Base-by-base conservation (phyloP, 129 eudicot species). In the Cynara cardunculus region DNA sequence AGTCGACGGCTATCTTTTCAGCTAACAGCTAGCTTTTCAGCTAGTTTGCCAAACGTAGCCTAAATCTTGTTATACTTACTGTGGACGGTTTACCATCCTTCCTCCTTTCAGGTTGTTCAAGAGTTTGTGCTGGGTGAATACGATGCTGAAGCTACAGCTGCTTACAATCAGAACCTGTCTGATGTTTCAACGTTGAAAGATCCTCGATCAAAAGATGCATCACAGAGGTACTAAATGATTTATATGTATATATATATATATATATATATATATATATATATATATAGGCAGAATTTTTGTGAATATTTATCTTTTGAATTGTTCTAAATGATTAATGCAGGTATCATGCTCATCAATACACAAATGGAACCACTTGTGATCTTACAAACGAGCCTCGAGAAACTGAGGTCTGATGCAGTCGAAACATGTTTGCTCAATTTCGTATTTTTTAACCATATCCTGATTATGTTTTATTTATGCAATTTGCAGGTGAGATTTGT, bases 201-300 rank as follows among this genome's bases (percentile, higher is more conserved):
- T 89, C 99, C 99, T 78, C 96, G 96, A 56, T 90, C 99, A 9
- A 92, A 92, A 88, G 97, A 92, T 92, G 94, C 94, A 77, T 95
- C 97, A 35, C 96, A 89, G 77, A 92, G 99, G 97, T 90, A 89
- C 75, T n/a, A 69, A 49, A 9, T 18, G 49, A 27, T 24, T 14
- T 14, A 1, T 68, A 24, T 49, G 32, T 13, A 56, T 5, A 56
- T 18, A 16, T 18, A 53, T 18, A 18, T 53, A 49, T 34, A 67
- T 22, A 21, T 13, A 0, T 77, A 13, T 46, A 21, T n/a, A 0
- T 32, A 32, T 32, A 32, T 32, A 32, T 32, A 32, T 32, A 28
- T 28, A 28, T 28, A 28, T 28, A 28, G 31, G 62, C 16, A 27
- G 34, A 8, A n/a, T 65, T 64, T 14, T 27, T 73, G 69, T 65